These are phyloP conservation scores for Xerocomus amazonicus DNA, from an alignment of 1,284 basidiomycete species.

Conservation along the genomic window DNA sequence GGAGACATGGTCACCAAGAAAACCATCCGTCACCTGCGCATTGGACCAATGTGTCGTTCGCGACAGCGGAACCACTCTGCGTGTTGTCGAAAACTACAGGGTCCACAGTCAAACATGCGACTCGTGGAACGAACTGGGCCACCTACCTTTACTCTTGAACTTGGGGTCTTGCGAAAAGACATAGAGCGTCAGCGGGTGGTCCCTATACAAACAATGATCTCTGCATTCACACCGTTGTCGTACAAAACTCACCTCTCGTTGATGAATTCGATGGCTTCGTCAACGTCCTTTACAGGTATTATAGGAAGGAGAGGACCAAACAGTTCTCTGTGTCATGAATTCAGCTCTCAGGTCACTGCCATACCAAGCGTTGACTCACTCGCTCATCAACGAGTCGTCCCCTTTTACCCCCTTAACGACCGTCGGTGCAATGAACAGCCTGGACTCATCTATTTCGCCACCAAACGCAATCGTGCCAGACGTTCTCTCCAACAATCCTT, in stretches of 20 bases:
- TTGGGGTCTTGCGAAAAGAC: constrained; percentile 62
- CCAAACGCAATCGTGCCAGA: constrained; percentile 72
- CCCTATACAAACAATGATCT: constrained; percentile 38
- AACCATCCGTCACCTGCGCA: constrained; percentile 42
- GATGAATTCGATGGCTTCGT: constrained; percentile 71
- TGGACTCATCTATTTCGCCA: constrained; percentile 58
- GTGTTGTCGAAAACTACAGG: constrained; percentile 61
- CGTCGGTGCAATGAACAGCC: constrained; percentile 65
- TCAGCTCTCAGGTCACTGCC: constrained; percentile 6
- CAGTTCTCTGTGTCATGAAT: constrained; percentile 46
- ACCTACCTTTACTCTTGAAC: constrained; percentile 59
- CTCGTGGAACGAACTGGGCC: neutral
- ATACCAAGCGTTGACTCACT: constrained; percentile 42
- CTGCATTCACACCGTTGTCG: neutral
- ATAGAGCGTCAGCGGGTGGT: constrained; percentile 76
- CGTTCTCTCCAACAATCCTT: constrained; percentile 59
- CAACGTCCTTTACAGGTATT: constrained; percentile 67
- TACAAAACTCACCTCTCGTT: constrained; percentile 47
- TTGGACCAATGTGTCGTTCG: constrained; percentile 65
- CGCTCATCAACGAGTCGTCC: constrained; percentile 73
- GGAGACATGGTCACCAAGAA: neutral
- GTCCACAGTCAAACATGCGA: constrained; percentile 5
- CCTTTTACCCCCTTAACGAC: constrained; percentile 58
- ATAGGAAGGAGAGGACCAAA: constrained; percentile 81
- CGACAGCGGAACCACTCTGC: constrained; percentile 60